Conservation (phyloP, 768 basidiomycete genomes). For the Asterophora parasitica region DNA sequence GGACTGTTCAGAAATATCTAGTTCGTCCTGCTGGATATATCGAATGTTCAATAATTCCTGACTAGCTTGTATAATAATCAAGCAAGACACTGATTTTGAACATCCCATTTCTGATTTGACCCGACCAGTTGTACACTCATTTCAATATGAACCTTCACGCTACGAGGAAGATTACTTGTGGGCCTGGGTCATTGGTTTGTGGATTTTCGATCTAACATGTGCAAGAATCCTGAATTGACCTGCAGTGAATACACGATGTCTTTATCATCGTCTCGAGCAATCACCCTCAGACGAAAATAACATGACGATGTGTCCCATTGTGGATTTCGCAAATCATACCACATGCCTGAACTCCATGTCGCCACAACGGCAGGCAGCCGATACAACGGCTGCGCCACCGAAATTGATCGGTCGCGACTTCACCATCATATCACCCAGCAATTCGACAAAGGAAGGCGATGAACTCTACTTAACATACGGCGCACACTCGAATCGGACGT, state of each 20-base stretch:
- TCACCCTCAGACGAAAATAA: conserved; percentile 60
- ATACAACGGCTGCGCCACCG: conserved; percentile 33
- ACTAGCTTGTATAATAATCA: conserved; percentile 2
- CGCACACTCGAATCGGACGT: conserved; percentile 63
- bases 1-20: conserved; percentile 41
- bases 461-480: conserved; percentile 83
- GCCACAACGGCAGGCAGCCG: conserved; percentile 33
- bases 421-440: conserved; percentile 44
- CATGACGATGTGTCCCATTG: conserved; percentile 80
- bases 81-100: conserved; percentile 17
- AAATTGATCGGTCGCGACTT: conserved; percentile 39
- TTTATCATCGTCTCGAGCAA: conserved; percentile 60
- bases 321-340: conserved; percentile 89
- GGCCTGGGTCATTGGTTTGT: conserved; percentile 88
- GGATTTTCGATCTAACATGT: conserved; percentile 6
- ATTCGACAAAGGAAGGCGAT: conserved; percentile 40
- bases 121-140: conserved; percentile 7
- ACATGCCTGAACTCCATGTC: conserved; percentile 35
- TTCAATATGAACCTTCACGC: conserved; percentile 10
- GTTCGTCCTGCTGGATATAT: conserved; percentile 33
- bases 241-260: conserved; percentile 87
- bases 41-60: conserved; percentile 4
- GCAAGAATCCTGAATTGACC: conserved; percentile 5
- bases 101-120: conserved; percentile 4
- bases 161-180: conserved; percentile 60